Base-by-base conservation (phyloP, 495 filamentous ascomycete genomes). In the Penicillium atrosanguineum region DNA sequence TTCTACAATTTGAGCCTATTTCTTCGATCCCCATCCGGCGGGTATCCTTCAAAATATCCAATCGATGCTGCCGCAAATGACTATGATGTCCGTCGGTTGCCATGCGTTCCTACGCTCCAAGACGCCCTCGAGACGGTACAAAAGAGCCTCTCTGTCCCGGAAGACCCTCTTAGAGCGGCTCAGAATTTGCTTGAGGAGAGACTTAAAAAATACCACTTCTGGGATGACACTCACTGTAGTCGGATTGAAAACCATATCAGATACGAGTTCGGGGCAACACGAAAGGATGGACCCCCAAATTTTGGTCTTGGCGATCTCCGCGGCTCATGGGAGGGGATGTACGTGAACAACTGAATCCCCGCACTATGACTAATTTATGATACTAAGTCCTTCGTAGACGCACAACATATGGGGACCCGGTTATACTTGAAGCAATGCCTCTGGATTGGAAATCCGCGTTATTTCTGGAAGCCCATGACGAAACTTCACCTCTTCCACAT, bases 401-500 rank as follows among this genome's bases (percentile, higher is more conserved):
- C 20, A 7, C 7, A 6, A 21, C 7, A 44, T 16, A 9, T 11
- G 38, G 38, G n/a, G 16, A 40, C 38, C 38, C 38, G 8, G 8
- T 7, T 18, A 40, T 40, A 20, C 15, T 6, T 20, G 42, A 44
- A 44, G 7, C 42, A 26, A 4, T 7, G 3, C 21, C 20, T 20
- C 25, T 15, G 7, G 3, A 26, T 7, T 44, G 42, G 42, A 44
- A 26, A 44, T 14, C 20, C 9, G 42, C 15, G 42, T 5, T 44
- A 28, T 44, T 44, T 26, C 14, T 28, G 15, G 7, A 44, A 44
- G 42, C 25, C 20, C 42, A 28, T 44, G 3, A 44, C 15, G 12
- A 44, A 44, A 44, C 42, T 44, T 44, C 42, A 44, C 42, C 42
- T 15, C 42, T 44, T 7, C 42, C 42, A 44, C 42, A 44, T 44